Evolutionary conservation across 208 protist species (phyloP), one percentile per base, ranked within the genome.

Genomic region (Trypanosoma cruzi): DNA sequence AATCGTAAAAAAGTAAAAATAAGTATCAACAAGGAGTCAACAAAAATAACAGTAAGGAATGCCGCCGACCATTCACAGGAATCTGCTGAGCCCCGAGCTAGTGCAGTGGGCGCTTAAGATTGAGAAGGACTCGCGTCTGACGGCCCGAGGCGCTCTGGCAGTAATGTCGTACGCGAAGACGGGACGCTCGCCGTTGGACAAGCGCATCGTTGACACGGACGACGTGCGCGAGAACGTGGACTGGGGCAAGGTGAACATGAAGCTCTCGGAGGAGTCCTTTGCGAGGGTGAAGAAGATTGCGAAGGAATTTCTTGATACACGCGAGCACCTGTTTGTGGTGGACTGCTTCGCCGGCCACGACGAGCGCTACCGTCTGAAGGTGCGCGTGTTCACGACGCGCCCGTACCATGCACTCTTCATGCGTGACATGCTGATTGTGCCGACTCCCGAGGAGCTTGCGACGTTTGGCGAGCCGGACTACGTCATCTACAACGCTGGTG

Each of bases 341-440:
- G 97, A 99, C 81, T 93, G 82, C 54, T 98, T 86, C 68, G 96
- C 95, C 16, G 96, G 96, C 29, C 93, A 92, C 82, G 96, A 98
- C 73, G 72, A 86, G 68, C 80, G 90, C 28, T 96, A 98, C 73
- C 79, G 93, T 46, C 82, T 98, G 52, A 98, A 98, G 79, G 92
- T 98, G 64, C 92, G 96, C 64, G 85, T 98, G 59, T 82, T 97
- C 76, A 96, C 86, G 68, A 87, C 85, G 16, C 77, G 91, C 5
- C 95, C 97, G 16, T 98, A 98, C 77, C 97, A 99, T 75, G 97
- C 96, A 18, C 85, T 99, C n/a, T 99, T 99, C 79, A 98, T 99
- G 89, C 75, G 81, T 63, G 95, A 98, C 85, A 99, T 99, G 97
- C 81, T 99, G 42, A 98, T 99, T 77, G 81, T 88, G 34, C 95